Evolutionary conservation across 2,329 filamentous ascomycete species (phyloP).

Genomic region (Gyromitra esculenta): DNA sequence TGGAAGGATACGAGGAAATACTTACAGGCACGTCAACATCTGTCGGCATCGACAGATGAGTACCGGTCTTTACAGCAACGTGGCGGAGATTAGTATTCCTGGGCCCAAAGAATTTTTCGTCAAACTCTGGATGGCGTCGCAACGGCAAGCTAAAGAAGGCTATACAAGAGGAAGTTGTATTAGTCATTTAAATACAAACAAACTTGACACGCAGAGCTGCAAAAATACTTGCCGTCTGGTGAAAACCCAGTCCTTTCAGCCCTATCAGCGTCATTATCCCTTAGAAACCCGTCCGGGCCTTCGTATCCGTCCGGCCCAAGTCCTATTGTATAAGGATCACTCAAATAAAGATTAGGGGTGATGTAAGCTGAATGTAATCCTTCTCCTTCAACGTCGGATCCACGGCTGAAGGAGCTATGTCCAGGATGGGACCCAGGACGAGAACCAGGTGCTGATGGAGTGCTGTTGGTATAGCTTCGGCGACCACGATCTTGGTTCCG

Average conservation of each 20-base stretch:
- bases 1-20: neutral
- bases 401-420: conserved; percentile 17
- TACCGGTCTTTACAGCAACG: conserved; percentile 54
- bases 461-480: conserved; percentile 33
- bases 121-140: conserved; percentile 52
- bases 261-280: conserved; percentile 51
- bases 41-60: conserved; percentile 51
- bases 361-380: conserved; percentile 31
- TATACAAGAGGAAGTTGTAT: conserved; percentile 11
- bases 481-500: conserved; percentile 26
- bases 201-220: neutral
- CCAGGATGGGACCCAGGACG: conserved; percentile 16
- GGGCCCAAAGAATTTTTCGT: conserved; percentile 52
- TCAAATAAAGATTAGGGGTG: conserved; percentile 44
- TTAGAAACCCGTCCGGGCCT: conserved; percentile 48
- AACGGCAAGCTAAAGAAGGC: conserved; percentile 48
- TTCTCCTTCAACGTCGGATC: conserved; percentile 27
- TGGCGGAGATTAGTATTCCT: conserved; percentile 50
- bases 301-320: conserved; percentile 45
- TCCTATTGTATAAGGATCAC: conserved; percentile 34
- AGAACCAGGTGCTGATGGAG: conserved; percentile 20
- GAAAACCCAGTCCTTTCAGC: conserved; percentile 45
- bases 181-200: conserved; percentile 7
- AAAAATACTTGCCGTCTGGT: conserved; percentile 47
- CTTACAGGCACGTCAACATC: conserved; percentile 45